Base-by-base conservation (phyloP, 768 basidiomycete species). In the Albatrellus ellisii region DNA sequence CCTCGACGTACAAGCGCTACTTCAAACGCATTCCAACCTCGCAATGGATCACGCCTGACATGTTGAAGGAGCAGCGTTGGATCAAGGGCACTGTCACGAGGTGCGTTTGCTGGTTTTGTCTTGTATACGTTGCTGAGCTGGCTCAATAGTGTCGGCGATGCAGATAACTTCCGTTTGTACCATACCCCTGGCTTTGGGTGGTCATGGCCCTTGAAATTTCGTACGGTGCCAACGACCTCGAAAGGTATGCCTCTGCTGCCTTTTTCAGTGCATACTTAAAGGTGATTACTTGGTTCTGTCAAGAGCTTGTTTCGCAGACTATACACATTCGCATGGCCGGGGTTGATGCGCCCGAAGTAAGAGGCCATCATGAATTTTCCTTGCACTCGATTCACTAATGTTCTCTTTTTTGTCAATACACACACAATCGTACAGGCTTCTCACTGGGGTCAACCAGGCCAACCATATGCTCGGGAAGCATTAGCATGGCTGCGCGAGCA, bases 281-380 rank as follows among this genome's bases (percentile, higher is more conserved):
- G 12, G 15, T n/a, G n/a, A n/a, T 37, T 14, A 37, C 29, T 26
- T 35, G 24, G 15, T 41, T n/a, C 27, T 5, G 37, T 12, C 18
- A 37, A 88, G 89, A 75, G 0, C 65, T 92, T 36, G 84, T 75
- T 55, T 73, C 79, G 46, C 64, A 88, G 51, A 95, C 92, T 2
- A 66, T 97, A 14, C 81, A 86, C 53, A 76, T 98, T 22, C 77
- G 92, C 11, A 74, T 98, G 22, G 86, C 86, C 11, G 92, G 88
- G 0, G 77, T 90, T 4, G 92, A 98, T 56, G 92, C 92, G 1
- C 92, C 92, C 0, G 92, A 98, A 68, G 88, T 84, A 50, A 24
- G 56, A 41, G 36, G 2, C 29, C 26, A 4, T 18, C 21, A 4
- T 27, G n/a, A 39, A 12, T 36, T 15, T 27, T 38, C 15, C n/a